Evolutionary conservation across 148 eudicot genomes (phyloP).

Genomic region (Gaultheria prostrata): DNA sequence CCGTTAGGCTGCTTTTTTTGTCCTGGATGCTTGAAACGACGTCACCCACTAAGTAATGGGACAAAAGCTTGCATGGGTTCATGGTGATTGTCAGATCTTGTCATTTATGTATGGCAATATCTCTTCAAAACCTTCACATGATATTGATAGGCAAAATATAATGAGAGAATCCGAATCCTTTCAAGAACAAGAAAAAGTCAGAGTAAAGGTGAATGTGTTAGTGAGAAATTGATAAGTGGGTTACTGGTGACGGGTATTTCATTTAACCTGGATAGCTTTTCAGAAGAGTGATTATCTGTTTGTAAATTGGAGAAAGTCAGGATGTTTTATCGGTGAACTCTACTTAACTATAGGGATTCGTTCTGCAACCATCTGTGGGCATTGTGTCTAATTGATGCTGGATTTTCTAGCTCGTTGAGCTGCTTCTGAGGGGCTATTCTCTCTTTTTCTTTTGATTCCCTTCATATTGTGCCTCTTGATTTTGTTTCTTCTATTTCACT

Average conservation of each 20-base stretch:
- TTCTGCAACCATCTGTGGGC: not conserved
- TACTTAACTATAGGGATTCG: not conserved
- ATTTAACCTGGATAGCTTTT: not conserved
- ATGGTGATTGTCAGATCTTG: too few relatives aligned
- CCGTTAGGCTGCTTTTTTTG: too few relatives aligned
- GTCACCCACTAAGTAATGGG: too few relatives aligned
- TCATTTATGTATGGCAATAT: too few relatives aligned
- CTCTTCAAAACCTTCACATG: too few relatives aligned
- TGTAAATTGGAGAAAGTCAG: not conserved
- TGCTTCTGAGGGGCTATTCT: not conserved
- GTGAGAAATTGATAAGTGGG: not conserved
- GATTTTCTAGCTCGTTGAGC: not conserved
- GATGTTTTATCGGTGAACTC: not conserved
- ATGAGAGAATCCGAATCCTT: too few relatives aligned
- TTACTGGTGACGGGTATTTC: not conserved
- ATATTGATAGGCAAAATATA: too few relatives aligned
- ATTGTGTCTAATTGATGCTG: not conserved
- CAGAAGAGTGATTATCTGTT: not conserved
- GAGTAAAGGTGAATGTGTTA: not conserved
- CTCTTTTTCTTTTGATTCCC: not conserved
- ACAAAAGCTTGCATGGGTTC: too few relatives aligned
- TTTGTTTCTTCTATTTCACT: not conserved
- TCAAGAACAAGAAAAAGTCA: not conserved
- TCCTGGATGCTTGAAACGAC: too few relatives aligned
- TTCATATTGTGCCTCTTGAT: not conserved